Base-by-base conservation (phyloP, 352 stramenopile genomes). In the Thraustochytrium striatum region DNA sequence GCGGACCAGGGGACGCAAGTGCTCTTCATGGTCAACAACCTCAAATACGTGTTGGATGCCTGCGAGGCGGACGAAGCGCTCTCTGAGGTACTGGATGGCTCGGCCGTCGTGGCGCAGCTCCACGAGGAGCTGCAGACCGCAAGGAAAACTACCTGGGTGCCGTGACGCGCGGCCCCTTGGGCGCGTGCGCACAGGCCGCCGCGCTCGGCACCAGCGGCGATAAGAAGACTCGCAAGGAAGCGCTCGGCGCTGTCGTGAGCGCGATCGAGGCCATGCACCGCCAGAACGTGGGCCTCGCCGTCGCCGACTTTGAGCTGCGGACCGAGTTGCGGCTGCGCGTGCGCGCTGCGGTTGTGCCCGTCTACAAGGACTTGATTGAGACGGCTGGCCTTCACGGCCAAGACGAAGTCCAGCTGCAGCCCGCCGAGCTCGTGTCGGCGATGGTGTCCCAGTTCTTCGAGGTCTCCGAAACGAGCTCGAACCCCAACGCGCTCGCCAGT, bases 371-470 rank as follows among this genome's bases (percentile, higher is more conserved):
- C 21, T 32, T 62, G 33, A 9, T 61, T 5, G 25, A 30, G 21
- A 39, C 13, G n/a, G 28, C 65, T 3, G 43, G 44, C 25, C 30
- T 75, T 3, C 52, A 62, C 47, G 35, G 30, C 33, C 44, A 75
- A 75, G 50, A 41, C 21, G 11, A 32, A 55, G n/a, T 44, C 32
- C 41, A 72, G 1, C 1, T 43, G 1, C 61, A 75, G 11, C 44
- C 44, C 0, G 41, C 65, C 32, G 65, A 75, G 3, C 13, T 62
- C 11, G 16, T 75, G 30, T 75, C 65, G 5, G 50, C 65, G 8
- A 75, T 75, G 65, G 38, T 75, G 11, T 75, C 65, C 19, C 65
- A 75, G 3, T 75, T 75, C 3, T 75, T 75, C 36, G 65, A 75
- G 52, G 32, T 75, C 21, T 75, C 65, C 11, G 65, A 75, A 2